Percentiles rank a stretch among this genome's conserved stretches.
These are phyloP conservation scores for Myriosclerotinia scirpicola DNA, from an alignment of 2,329 filamentous ascomycete species.

Conservation along the genomic window DNA sequence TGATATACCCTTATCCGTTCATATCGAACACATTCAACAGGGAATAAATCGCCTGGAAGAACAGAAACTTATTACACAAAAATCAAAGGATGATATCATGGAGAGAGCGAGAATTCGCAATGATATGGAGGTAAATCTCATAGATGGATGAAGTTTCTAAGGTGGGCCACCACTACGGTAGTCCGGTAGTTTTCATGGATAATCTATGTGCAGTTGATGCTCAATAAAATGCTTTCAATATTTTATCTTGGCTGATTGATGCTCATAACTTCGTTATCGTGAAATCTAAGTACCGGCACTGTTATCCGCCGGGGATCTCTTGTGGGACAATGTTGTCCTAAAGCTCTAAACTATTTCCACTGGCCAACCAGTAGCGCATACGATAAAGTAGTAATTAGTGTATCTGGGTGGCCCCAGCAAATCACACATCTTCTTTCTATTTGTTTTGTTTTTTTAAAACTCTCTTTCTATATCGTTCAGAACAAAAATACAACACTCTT, in stretches of 20 bases:
- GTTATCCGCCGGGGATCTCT: background rate
- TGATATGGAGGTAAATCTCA: constrained; percentile 42
- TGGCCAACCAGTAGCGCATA: no score
- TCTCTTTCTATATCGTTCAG: background rate
- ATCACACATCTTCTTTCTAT: background rate
- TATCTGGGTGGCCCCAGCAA: background rate
- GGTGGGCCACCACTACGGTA: background rate
- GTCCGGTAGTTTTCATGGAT: background rate
- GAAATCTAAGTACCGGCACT: background rate
- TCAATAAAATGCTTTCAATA: background rate
- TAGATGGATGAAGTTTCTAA: constrained; percentile 30
- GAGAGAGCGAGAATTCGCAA: constrained; percentile 52
- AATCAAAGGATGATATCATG: constrained; percentile 59
- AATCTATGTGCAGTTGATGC: background rate
- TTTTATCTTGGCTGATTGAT: background rate
- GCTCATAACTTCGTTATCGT: background rate
- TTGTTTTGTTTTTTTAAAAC: background rate
- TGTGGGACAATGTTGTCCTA: no score
- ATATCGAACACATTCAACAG: constrained; percentile 72
- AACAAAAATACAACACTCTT: background rate
- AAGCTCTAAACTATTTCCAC: no score
- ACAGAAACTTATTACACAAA: constrained; percentile 59
- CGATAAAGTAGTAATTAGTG: no score
- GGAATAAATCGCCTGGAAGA: constrained; percentile 70
- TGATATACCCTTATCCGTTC: constrained; percentile 65